Base-by-base conservation (phyloP, 2,329 filamentous ascomycete genomes). In the Penicillium sp. region DNA sequence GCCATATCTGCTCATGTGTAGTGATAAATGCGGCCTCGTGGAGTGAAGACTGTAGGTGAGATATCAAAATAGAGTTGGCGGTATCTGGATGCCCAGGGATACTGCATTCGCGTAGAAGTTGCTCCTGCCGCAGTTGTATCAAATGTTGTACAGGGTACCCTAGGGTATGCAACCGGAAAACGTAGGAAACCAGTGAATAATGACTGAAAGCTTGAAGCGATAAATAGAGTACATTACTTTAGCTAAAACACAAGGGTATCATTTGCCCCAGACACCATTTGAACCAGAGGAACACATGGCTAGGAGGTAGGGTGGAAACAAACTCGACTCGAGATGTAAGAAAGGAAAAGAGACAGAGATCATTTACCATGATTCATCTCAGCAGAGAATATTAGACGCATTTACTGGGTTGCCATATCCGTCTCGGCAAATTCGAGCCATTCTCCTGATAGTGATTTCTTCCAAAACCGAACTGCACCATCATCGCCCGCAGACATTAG, bases 401-500 rank as follows among this genome's bases (percentile, higher is more conserved):
- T 27, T 61, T 49, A 68, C 58, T 70, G 67, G 46, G 69, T 66
- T 32, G 64, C 61, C 65, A 75, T 67, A 44, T 75, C 66, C 12
- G 73, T 70, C 56, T 76, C 73, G 12, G 73, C 73, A 51, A 70
- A 76, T 51, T 76, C 74, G 13, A 76, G 67, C 74, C 74, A 76
- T 58, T 74, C 69, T n/a, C 72, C 72, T 6, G 71, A 70, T 42
- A 75, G 52, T 7, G 72, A 66, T 42, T 71, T 72, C 54, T 75
- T 76, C 74, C 74, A 76, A 49, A 76, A 76, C 42, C 74, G 69
- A 40, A 74, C 70, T 37, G 59, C 57, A 4, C 73, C 74, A 54
- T 76, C 74, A 37, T 76, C 74, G 2, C 74, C 74, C 3, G 73
- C 73, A 10, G 72, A 73, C 24, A 76, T 73, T 12, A 76, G 67